Base-by-base conservation (phyloP, 1,139 yeast species). In the Yamadazyma dendronema region DNA sequence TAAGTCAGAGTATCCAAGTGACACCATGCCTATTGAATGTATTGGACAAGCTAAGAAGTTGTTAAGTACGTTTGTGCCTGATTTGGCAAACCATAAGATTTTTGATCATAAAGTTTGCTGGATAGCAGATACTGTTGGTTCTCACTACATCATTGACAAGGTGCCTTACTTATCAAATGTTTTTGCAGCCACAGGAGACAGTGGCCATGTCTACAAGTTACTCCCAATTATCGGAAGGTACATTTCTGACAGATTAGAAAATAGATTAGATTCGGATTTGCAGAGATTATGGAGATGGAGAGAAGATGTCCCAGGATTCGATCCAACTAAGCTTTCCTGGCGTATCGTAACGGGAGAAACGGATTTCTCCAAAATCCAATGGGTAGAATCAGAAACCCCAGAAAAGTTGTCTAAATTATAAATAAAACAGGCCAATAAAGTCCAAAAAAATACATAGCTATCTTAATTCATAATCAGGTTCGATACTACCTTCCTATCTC, bases 101-200 rank as follows among this genome's bases (percentile, higher is more conserved):
- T 31, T 60, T 16, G 62, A 61, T 33, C 58, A 64, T 22, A 70
- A 68, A 45, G 50, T 63, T 5, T 72, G 78, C 44, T 73, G 78
- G 79, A 62, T 69, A 33, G 72, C 71, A 4, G 78, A 73, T 43
- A 62, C 75, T 9, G 48, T 64, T 2, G 65, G 63, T 33, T 58
- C 68, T 10, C 59, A 72, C 41, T 72, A 72, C 39, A 50, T 73
- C 7, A 63, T 73, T 27, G 77, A 71, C 43, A 43, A 49, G 15
- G 62, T 65, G 10, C 78, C 78, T 0, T 41, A 46, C 1, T 40
- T 28, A 19, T 25, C 34, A 0, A 58, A 60, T 17, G 49, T 67
- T 1, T 61, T 45, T 33, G 62, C 67, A 6, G 74, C 72, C 0
- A 54, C 71, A 5, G 78, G 78, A 19, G 65, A 59, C 38, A 57